These are phyloP conservation scores for Fusarium cyanostomum DNA, from an alignment of 2,329 filamentous ascomycete genomes.

Conservation along the genomic window DNA sequence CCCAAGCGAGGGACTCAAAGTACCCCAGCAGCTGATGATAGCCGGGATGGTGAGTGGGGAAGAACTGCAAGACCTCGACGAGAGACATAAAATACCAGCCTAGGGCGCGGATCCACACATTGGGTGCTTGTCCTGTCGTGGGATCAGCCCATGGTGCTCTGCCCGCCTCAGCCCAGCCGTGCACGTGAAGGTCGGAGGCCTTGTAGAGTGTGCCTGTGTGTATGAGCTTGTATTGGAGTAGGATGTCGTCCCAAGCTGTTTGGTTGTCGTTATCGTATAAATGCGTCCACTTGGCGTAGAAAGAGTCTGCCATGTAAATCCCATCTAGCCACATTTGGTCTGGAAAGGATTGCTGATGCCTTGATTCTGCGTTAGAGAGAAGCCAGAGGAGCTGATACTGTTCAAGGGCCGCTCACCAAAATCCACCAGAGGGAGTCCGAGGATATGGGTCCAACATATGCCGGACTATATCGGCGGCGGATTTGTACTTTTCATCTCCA, in stretches of 20 bases:
- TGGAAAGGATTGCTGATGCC: slow-evolving; percentile 51
- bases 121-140: slow-evolving; percentile 56
- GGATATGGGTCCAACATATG: slow-evolving; percentile 57
- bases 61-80: slow-evolving; percentile 57
- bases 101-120: slow-evolving; percentile 60
- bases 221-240: slow-evolving; percentile 56
- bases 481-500: slow-evolving; percentile 56
- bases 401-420: slow-evolving; percentile 50
- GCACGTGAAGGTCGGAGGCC: slow-evolving; percentile 55
- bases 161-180: slow-evolving; percentile 59
- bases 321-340: slow-evolving; percentile 68
- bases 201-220: slow-evolving; percentile 52
- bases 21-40: slow-evolving; percentile 49
- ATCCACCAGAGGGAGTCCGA: slow-evolving; percentile 59
- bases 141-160: slow-evolving; percentile 60
- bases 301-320: slow-evolving; percentile 58
- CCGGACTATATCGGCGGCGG: slow-evolving; percentile 56
- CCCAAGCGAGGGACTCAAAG: slow-evolving; percentile 51
- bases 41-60: slow-evolving; percentile 47
- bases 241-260: slow-evolving; percentile 54
- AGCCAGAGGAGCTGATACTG: accelerated
- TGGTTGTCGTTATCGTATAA: slow-evolving; percentile 47
- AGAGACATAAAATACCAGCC: slow-evolving; percentile 63
- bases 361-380: accelerated
- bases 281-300: slow-evolving; percentile 52